Base-by-base conservation (phyloP, 2,329 filamentous ascomycete species). In the Microcyclospora tardicrescens region DNA sequence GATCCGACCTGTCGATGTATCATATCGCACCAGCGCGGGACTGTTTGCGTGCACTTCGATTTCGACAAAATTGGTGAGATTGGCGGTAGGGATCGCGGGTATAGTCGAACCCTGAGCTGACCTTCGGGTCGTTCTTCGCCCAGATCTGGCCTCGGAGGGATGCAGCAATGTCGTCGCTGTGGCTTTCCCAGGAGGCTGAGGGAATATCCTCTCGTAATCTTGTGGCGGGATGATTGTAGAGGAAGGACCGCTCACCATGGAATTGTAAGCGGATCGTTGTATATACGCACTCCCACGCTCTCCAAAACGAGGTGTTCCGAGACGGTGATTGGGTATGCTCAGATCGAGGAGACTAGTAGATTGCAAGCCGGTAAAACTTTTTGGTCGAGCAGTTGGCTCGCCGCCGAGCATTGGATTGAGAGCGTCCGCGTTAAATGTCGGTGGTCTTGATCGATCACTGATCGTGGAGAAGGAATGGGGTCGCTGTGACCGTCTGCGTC, bases 41-140 rank as follows among this genome's bases (percentile, higher is more conserved):
- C 93, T 78, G 57, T 96, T 84, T 35, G 89, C 85, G 47, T 85
- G 81, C 48, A 81, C 77, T 5, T 84, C 84, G 41, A 96, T 69
- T 4, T 69, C 66, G 56, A 94, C 85, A 57, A 87, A 96, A 61
- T 95, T 83, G 45, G 76, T 72, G 1, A 86, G 81, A 29, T 47
- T 46, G 19, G 14, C 12, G 30, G 12, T 32, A 32, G 4, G 4
- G 12, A 15, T 15, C 30, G 30, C 30, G 4, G 30, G 14, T 32
- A 24, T 39, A 12, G 46, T 44, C 9, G 41, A 43, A 16, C 33
- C 33, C 36, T 43, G n/a, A 24, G 8, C 14, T 5, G 30, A 32
- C 4, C 14, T 6, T 32, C 30, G 30, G 10, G 6, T 10, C 12
- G 12, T 32, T 32, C 14, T 32, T n/a, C 12, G 12, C 10, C 14